Evolutionary conservation across 768 basidiomycete genomes (phyloP), one percentile per base, ranked within the genome.

Genomic region (Basidioascus undulatus): DNA sequence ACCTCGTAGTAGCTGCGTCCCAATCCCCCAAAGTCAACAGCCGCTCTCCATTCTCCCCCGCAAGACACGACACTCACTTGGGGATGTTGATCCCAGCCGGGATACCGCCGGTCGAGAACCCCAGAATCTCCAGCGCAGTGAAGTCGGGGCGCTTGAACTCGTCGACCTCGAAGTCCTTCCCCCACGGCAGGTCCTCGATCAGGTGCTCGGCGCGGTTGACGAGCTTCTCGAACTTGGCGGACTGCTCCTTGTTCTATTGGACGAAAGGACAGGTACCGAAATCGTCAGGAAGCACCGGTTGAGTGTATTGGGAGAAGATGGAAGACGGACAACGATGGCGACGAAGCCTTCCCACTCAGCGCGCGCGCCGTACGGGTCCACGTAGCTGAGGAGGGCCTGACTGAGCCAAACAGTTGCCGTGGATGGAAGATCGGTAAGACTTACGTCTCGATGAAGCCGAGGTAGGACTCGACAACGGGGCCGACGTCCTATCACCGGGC

Each of bases 291-390:
- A n/a, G n/a, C n/a, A n/a, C n/a, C n/a, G n/a, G n/a, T n/a, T n/a
- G n/a, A n/a, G n/a, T n/a, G n/a, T n/a, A n/a, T n/a, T n/a, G 26
- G 19, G 13, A 3, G 18, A 33, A 8, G 24, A n/a, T 32, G 6
- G n/a, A n/a, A n/a, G n/a, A n/a, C n/a, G n/a, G n/a, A n/a, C n/a
- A n/a, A 39, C 42, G 24, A 37, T 27, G 28, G 40, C 32, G 21
- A 20, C 35, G 32, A 42, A 37, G 6, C 79, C 81, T 69, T 86
- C 81, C 82, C 82, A 86, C 56, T 86, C 83, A 0, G 83, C 83
- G 38, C 83, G 71, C n/a, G 69, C 75, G 27, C 82, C 83, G 44
- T 79, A 83, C 6, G 83, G 83, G 53, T 86, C 83, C 15, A 83
- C 74, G 45, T 80, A 80, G 1, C 43, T 35, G 25, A n/a, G 20